Evolutionary conservation across 805 yeast species (phyloP).

Genomic region (Starmerella apicola): DNA sequence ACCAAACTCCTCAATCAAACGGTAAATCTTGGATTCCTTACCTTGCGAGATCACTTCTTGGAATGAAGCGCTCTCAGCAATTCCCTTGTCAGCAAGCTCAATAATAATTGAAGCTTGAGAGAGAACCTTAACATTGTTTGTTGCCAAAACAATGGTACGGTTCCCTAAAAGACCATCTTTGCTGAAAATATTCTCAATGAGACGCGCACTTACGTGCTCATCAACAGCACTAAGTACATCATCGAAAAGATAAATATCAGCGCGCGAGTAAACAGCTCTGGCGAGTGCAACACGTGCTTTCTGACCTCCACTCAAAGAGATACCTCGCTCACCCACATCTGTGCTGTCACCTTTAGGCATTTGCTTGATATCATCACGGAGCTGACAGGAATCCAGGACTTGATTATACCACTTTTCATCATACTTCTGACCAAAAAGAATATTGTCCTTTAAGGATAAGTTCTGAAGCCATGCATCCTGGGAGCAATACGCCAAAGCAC

Average conservation of each 20-base stretch:
- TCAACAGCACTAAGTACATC: conserved; percentile 95
- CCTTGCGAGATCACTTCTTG: conserved; percentile 36
- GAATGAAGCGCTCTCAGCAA: conserved; percentile 45
- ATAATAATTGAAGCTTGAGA: conserved; percentile 57
- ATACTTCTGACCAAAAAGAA: conserved; percentile 73
- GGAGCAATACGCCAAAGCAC: conserved; percentile 69
- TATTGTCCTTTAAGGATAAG: conserved; percentile 77
- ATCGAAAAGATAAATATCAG: conserved; percentile 81
- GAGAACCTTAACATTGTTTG: conserved; percentile 68
- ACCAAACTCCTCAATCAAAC: conserved; percentile 36
- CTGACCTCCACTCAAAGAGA: conserved; percentile 93
- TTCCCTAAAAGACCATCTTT: conserved; percentile 57
- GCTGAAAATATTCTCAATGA: conserved; percentile 64
- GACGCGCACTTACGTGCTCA: conserved; percentile 86
- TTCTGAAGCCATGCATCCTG: conserved; percentile 91
- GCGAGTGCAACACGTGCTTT: conserved; percentile 92
- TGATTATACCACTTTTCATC: conserved; percentile 71
- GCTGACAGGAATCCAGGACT: conserved; percentile 81
- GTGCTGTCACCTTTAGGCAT: conserved; percentile 86
- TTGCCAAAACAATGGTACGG: conserved; percentile 65
- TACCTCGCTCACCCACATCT: conserved; percentile 94
- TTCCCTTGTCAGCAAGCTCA: conserved; percentile 39
- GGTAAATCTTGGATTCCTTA: conserved; percentile 13
- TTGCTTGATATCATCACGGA: conserved; percentile 60
- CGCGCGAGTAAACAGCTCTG: conserved; percentile 88